Base-by-base conservation (phyloP, 495 filamentous ascomycete genomes). In the Podospora fimiseda region DNA sequence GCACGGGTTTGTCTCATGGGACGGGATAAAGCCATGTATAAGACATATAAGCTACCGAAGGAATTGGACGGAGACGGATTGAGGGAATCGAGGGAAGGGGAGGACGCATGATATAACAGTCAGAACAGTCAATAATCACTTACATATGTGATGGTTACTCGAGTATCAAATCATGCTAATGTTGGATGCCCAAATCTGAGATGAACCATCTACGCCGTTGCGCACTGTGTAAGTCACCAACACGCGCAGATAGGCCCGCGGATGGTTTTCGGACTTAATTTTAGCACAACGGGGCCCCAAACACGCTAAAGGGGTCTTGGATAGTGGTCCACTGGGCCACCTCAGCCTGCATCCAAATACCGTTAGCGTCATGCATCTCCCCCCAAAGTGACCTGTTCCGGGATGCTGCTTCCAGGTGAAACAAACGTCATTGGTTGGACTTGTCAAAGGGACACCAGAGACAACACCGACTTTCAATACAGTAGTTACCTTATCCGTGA, bases 1-100 rank as follows among this genome's bases (percentile, higher is more conserved):
- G 57, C 65, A 14, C 63, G 74, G 41, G 60, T 80, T 8, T 74
- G 74, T 45, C 44, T 81, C 2, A 51, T 81, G 5, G 70, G 74
- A 9, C 66, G 57, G 16, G 72, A 78, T 48, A 64, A 61, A 45
- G 53, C 66, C 20, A 62, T 66, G 13, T 76, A 75, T 46, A 72
- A 63, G 51, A 67, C 72, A 0, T 75, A 70, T 53, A 61, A 63
- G 9, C 54, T 76, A 4, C 72, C 74, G 1, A 50, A 58, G 14
- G 55, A 56, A 18, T 59, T 45, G 57, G 55, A 64, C 14, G 3
- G 18, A 20, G 2, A 24, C 4, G 39, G 13, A 41, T 14, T n/a
- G 39, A 41, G 6, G 27, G 27, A 33, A 33, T 11, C n/a, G n/a
- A n/a, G 27, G 27, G 27, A 5, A 33, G 27, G 11, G 27, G 27